These are phyloP conservation scores for Tolypocladium capitatum DNA, from an alignment of 2,329 filamentous ascomycete genomes.

Conservation along the genomic window DNA sequence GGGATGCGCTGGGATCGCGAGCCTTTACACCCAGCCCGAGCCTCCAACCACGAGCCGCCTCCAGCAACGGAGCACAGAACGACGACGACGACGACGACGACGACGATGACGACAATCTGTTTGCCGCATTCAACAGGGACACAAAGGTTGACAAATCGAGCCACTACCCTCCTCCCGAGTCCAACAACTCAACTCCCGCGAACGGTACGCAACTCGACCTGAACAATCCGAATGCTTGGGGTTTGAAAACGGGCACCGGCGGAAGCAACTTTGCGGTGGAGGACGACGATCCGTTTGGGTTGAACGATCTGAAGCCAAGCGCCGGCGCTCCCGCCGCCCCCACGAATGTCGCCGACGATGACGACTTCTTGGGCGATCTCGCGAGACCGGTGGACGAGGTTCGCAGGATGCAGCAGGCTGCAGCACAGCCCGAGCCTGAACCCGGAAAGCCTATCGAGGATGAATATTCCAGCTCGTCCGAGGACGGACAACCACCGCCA, in stretches of 20 bases:
- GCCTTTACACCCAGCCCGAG: conserved; percentile 26
- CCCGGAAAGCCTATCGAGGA: conserved; percentile 44
- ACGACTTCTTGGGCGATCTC: conserved; percentile 53
- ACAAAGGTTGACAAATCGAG: conserved; percentile 56
- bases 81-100: conserved; percentile 43
- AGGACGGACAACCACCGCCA: conserved; percentile 20
- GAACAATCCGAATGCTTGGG: conserved; percentile 41
- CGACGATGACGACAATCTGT: no score
- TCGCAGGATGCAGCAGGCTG: conserved; percentile 29
- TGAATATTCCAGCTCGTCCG: conserved; percentile 31
- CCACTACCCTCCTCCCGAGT: conserved; percentile 43
- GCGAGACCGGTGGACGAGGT: conserved; percentile 53
- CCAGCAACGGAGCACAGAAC: conserved; percentile 4
- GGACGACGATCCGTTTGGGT: conserved; percentile 81
- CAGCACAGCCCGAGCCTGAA: conserved; percentile 12
- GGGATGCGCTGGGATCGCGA: conserved; percentile 55
- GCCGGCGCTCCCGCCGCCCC: conserved; percentile 15
- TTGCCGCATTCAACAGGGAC: conserved; percentile 53
- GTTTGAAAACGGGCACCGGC: conserved; percentile 11
- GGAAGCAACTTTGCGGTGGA: conserved; percentile 38
- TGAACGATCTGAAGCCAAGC: conserved; percentile 46
- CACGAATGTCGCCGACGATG: conserved; percentile 33
- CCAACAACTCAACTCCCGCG: conserved; percentile 32
- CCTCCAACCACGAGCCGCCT: conserved; percentile 8
- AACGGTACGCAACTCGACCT: conserved; percentile 34